These are phyloP conservation scores for Pneumocystis murina DNA, from an alignment of 1,139 yeast genomes.

Conservation along the genomic window DNA sequence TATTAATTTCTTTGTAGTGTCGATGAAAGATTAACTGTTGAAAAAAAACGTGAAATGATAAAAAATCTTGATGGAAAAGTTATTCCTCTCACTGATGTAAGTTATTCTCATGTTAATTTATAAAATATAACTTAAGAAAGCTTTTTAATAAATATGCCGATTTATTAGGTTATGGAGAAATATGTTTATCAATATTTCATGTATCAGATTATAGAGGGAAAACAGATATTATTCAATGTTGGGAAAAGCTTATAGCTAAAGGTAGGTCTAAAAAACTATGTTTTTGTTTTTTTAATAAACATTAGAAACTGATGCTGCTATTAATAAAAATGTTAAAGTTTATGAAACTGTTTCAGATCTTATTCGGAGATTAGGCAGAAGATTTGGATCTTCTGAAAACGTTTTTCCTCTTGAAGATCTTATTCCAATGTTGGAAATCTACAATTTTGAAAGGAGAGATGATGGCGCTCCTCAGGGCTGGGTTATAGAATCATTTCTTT, in stretches of 20 bases:
- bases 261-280: constrained; percentile 11
- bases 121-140: background rate
- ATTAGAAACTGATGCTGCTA: constrained; percentile 23
- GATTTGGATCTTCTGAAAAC: constrained; percentile 42
- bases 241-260: constrained; percentile 24
- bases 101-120: background rate
- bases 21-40: constrained; percentile 41
- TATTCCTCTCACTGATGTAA: constrained; percentile 53
- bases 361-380: constrained; percentile 35
- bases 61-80: constrained; percentile 48
- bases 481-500: constrained; percentile 53
- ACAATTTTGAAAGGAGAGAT: constrained; percentile 26
- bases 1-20: constrained; percentile 18
- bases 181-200: constrained; percentile 64
- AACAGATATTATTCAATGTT: constrained; percentile 25
- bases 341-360: constrained; percentile 27
- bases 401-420: constrained; percentile 70
- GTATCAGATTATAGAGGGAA: constrained; percentile 44
- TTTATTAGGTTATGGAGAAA: constrained; percentile 73
- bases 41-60: constrained; percentile 34
- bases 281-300: constrained; percentile 20
- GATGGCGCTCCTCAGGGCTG: constrained; percentile 36
- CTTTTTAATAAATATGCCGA: constrained; percentile 68
- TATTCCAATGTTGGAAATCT: constrained; percentile 37
- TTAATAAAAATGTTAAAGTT: constrained; percentile 21